phyloP scores from a whole-genome alignment of 2,329 filamentous ascomycete species.

The Neurospora crassa region DNA sequence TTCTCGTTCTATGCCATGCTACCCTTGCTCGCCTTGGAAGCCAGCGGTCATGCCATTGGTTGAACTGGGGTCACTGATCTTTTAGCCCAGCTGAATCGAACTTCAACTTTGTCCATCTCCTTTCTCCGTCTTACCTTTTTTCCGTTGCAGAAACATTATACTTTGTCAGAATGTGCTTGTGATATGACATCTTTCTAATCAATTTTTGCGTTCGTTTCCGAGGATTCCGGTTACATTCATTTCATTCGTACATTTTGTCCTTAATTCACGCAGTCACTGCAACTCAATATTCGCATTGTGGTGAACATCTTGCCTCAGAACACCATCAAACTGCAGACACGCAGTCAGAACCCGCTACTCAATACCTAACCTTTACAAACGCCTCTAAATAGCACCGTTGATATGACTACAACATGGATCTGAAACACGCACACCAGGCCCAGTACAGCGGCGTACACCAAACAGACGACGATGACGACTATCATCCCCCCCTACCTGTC shows the following conservation, averaged over 20 bases:
- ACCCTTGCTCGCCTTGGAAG: background rate
- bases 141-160: background rate
- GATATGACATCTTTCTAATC: background rate
- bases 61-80: background rate
- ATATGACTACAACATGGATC: background rate
- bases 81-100: background rate
- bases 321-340: background rate
- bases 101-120: background rate
- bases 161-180: background rate
- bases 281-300: background rate
- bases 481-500: background rate
- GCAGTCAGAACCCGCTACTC: background rate
- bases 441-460: slow-evolving; percentile 1
- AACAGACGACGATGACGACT: background rate
- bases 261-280: background rate
- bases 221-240: background rate
- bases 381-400: background rate
- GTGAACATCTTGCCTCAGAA: background rate
- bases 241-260: background rate
- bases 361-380: background rate
- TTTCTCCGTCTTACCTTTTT: background rate
- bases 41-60: background rate
- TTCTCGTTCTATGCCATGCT: background rate
- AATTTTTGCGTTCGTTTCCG: background rate
- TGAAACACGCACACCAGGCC: background rate